phyloP scores from a whole-genome alignment of 805 yeast genomes.

The Sungouiozyma ichnusensis region DNA sequence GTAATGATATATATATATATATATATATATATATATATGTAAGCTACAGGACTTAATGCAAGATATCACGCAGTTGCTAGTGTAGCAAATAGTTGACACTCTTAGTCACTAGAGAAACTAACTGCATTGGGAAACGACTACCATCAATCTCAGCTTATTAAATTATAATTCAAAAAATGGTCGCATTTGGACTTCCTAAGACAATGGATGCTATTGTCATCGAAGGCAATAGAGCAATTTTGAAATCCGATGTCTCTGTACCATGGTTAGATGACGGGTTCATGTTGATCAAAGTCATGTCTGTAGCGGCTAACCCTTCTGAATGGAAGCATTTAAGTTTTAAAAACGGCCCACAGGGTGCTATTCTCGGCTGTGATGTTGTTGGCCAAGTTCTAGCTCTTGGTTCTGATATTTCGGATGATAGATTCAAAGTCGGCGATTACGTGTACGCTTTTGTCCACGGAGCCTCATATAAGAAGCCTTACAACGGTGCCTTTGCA shows the following conservation, averaged over 20 bases:
- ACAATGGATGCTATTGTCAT: constrained; percentile 36
- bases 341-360: constrained; percentile 35
- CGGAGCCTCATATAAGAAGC: constrained; percentile 37
- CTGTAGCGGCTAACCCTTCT: constrained; percentile 56
- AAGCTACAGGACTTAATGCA: background rate
- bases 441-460: constrained; percentile 41
- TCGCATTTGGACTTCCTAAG: constrained; percentile 14
- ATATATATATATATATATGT: no score
- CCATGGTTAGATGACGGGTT: constrained; percentile 28
- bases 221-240: constrained; percentile 25
- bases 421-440: constrained; percentile 40
- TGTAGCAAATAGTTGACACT: background rate
- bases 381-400: constrained; percentile 46
- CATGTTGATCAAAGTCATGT: constrained; percentile 41
- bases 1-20: no score
- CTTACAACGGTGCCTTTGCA: constrained; percentile 47
- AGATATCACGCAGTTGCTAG: background rate
- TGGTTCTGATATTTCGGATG: constrained; percentile 31
- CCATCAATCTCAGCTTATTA: no score
- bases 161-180: constrained; percentile 4
- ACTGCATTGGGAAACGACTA: no score
- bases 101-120: no score
- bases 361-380: constrained; percentile 49
- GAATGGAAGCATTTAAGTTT: constrained; percentile 52
- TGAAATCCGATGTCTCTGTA: constrained; percentile 23